Percentiles rank a stretch among this genome's conserved stretches.
Evolutionary conservation across 805 yeast species (phyloP).

Genomic region (Jamesozyma jinghongensis): DNA sequence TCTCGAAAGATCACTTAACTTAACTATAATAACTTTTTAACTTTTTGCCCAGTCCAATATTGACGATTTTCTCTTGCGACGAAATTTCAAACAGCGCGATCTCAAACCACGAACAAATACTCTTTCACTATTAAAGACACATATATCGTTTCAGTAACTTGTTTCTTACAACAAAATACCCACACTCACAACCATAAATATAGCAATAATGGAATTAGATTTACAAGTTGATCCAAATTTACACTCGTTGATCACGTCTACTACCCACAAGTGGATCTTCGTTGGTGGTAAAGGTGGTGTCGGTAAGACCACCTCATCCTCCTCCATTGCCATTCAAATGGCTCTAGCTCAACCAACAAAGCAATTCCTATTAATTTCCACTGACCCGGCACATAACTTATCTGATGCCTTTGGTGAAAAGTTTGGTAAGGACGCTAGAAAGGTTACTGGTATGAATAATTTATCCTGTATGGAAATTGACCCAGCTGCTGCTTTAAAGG

Average conservation of each 20-base stretch:
- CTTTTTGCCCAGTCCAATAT: no score
- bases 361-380: conserved; percentile 80
- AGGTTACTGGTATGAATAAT: conserved; percentile 81
- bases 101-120: no score
- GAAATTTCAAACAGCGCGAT: no score
- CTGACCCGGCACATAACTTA: conserved; percentile 97
- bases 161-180: background rate
- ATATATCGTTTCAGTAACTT: background rate
- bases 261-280: conserved; percentile 85
- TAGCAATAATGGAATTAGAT: conserved; percentile 40
- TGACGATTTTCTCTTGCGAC: no score
- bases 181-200: background rate
- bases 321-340: conserved; percentile 88
- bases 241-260: conserved; percentile 55
- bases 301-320: conserved; percentile 96
- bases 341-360: conserved; percentile 74
- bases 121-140: no score
- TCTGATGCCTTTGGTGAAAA: conserved; percentile 98
- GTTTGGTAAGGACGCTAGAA: conserved; percentile 92
- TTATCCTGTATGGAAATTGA: conserved; percentile 98
- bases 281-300: conserved; percentile 99
- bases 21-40: no score
- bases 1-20: no score
- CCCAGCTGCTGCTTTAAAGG: conserved; percentile 88
- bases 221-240: conserved; percentile 64